A percentile compares a stretch with the other conserved stretches of the same genome.
Evolutionary conservation across 805 yeast genomes (phyloP).

Genomic region (Pichia heedii): DNA sequence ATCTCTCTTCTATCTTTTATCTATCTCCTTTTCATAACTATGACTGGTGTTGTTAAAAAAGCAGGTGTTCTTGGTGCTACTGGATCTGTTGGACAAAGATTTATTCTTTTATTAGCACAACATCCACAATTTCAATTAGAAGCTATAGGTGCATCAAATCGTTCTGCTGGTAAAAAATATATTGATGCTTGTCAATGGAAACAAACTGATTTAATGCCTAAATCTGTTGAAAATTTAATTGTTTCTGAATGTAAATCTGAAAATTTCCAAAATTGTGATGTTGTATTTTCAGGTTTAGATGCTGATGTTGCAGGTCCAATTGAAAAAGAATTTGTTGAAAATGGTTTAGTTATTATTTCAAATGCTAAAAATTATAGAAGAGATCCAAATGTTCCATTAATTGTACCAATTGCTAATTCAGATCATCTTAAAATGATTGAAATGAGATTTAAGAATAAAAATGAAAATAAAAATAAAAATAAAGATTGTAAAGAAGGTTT

Average conservation of each 20-base stretch:
- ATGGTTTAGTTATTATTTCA: conserved; percentile 79
- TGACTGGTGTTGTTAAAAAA: conserved; percentile 27
- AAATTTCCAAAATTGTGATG: conserved; percentile 79
- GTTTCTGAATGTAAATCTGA: conserved; percentile 75
- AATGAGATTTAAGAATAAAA: conserved; percentile 40
- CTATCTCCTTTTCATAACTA: too few relatives aligned
- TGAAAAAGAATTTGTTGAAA: conserved; percentile 74
- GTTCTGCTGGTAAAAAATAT: conserved; percentile 90
- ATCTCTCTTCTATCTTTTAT: too few relatives aligned
- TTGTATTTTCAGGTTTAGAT: conserved; percentile 92
- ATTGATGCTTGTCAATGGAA: conserved; percentile 88
- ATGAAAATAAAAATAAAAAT: conserved; percentile 42
- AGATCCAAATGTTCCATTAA: conserved; percentile 75
- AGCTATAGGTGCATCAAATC: conserved; percentile 83
- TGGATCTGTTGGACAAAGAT: conserved; percentile 96
- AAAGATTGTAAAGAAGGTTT: conserved; percentile 58
- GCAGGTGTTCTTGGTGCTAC: conserved; percentile 97
- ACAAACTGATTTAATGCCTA: conserved; percentile 79
- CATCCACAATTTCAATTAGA: conserved; percentile 86
- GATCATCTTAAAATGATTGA: conserved; percentile 76
- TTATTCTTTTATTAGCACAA: conserved; percentile 69
- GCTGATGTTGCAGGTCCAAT: conserved; percentile 89
- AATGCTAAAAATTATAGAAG: conserved; percentile 96
- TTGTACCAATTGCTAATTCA: conserved; percentile 92
- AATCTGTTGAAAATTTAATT: conserved; percentile 45